phyloP scores from a whole-genome alignment of 257 asterid genomes.

The Solanum rostratum region DNA sequence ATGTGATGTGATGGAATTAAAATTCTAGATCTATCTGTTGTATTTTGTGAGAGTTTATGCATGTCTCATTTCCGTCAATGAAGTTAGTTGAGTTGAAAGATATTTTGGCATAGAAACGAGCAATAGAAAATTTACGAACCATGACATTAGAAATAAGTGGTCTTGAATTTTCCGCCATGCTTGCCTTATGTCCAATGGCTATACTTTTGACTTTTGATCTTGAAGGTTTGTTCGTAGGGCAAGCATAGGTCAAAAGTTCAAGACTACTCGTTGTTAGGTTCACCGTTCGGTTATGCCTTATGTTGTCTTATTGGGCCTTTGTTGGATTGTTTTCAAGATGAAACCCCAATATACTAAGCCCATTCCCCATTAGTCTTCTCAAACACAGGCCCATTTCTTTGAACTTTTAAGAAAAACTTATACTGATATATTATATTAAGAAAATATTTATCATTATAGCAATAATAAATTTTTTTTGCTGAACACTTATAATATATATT shows the following conservation, averaged over 20 bases:
- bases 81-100: background rate
- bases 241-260: background rate
- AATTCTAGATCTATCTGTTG: background rate
- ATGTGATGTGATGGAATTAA: background rate
- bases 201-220: background rate
- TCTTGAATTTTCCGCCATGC: background rate
- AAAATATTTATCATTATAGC: too few relatives aligned
- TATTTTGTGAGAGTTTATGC: background rate
- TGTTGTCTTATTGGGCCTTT: background rate
- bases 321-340: background rate
- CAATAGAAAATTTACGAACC: background rate
- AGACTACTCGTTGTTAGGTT: background rate
- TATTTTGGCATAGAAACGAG: background rate
- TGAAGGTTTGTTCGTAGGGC: background rate
- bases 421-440: too few relatives aligned
- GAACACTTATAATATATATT: too few relatives aligned
- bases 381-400: background rate
- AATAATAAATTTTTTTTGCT: too few relatives aligned
- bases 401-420: too few relatives aligned
- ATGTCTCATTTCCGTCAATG: background rate
- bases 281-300: background rate
- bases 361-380: background rate
- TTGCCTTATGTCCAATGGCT: background rate
- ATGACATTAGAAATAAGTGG: background rate
- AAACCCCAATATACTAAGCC: background rate